phyloP scores from a whole-genome alignment of 306 rosid genomes.

The Abrus pulchellus region DNA sequence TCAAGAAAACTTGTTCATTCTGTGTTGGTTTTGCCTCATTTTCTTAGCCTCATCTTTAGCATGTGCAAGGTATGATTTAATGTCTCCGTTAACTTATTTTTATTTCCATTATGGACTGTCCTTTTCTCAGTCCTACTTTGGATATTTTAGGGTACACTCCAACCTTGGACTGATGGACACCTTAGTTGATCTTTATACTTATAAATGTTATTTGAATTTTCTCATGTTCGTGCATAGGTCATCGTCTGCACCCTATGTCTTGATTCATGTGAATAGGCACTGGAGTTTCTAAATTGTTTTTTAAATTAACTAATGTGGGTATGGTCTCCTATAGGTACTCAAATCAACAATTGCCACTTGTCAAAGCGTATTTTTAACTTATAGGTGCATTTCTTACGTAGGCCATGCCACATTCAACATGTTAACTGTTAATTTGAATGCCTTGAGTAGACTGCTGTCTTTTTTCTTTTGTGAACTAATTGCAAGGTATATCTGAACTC shows the following conservation, averaged over 20 bases:
- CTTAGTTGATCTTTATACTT: constrained; percentile 9
- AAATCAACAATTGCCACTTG: constrained; percentile 18
- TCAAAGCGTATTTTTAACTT: neutral
- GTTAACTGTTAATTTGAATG: constrained; percentile 17
- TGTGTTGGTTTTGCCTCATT: constrained; percentile 19
- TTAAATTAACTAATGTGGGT: constrained; percentile 1
- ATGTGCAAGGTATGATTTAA: constrained; percentile 34
- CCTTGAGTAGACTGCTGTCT: neutral
- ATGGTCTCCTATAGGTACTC: neutral
- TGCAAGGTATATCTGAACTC: constrained; percentile 8
- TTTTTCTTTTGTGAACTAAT: constrained; percentile 6
- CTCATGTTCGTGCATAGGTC: constrained; percentile 1
- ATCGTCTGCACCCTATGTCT: constrained; percentile 18
- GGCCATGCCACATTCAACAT: neutral
- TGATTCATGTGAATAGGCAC: constrained; percentile 37
- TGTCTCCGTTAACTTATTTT: constrained; percentile 11
- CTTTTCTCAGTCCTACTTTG: constrained; percentile 5
- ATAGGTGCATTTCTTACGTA: constrained; percentile 17
- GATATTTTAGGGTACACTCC: constrained; percentile 13
- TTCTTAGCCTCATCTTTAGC: constrained; percentile 34
- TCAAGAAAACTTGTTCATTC: constrained; percentile 33
- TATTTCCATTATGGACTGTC: constrained; percentile 24
- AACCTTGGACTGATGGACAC: constrained; percentile 29
- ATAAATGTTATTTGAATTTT: constrained; percentile 26
- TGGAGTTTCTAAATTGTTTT: neutral